phyloP scores from a whole-genome alignment of 495 filamentous ascomycete genomes.

The Neurospora sp. region DNA sequence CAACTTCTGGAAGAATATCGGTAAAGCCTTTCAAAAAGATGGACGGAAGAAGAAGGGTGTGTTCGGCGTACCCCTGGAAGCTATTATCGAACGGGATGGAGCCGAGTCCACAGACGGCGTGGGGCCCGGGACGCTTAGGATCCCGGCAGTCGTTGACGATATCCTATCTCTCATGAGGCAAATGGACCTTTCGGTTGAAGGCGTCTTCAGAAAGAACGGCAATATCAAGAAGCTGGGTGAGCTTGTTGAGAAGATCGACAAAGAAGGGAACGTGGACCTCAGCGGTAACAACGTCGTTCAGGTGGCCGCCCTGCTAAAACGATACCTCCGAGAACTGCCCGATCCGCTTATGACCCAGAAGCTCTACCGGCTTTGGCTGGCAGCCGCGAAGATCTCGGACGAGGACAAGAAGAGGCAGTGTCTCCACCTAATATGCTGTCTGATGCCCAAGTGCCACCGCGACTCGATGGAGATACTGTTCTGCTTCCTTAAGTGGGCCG shows the following conservation, averaged over 20 bases:
- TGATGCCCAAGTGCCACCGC: constrained; percentile 85
- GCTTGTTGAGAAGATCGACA: constrained; percentile 71
- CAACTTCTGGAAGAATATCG: constrained; percentile 96
- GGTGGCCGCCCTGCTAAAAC: constrained; percentile 88
- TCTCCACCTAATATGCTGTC: constrained; percentile 84
- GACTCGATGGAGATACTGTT: constrained; percentile 94
- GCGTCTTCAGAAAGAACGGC: constrained; percentile 98
- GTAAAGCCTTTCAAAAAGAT: constrained; percentile 87
- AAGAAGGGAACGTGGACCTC: constrained; percentile 70
- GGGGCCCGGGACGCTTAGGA: constrained; percentile 77
- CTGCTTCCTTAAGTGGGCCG: constrained; percentile 94
- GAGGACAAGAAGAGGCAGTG: constrained; percentile 72
- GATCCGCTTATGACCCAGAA: constrained; percentile 95
- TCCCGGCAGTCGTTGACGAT: constrained; percentile 86
- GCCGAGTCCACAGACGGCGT: constrained; percentile 94
- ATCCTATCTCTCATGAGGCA: constrained; percentile 87
- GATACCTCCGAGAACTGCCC: constrained; percentile 88
- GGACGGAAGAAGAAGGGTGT: constrained; percentile 83
- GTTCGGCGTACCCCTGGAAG: constrained; percentile 79
- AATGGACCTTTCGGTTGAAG: constrained; percentile 98
- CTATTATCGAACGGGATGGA: constrained; percentile 83
- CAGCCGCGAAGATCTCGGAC: constrained; percentile 81
- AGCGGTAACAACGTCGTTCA: constrained; percentile 81
- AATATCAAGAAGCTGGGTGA: constrained; percentile 89
- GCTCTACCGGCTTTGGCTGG: constrained; percentile 81